These are phyloP conservation scores for Pilatotrama ljubarskyi DNA, from an alignment of 768 basidiomycete genomes.

Conservation along the genomic window DNA sequence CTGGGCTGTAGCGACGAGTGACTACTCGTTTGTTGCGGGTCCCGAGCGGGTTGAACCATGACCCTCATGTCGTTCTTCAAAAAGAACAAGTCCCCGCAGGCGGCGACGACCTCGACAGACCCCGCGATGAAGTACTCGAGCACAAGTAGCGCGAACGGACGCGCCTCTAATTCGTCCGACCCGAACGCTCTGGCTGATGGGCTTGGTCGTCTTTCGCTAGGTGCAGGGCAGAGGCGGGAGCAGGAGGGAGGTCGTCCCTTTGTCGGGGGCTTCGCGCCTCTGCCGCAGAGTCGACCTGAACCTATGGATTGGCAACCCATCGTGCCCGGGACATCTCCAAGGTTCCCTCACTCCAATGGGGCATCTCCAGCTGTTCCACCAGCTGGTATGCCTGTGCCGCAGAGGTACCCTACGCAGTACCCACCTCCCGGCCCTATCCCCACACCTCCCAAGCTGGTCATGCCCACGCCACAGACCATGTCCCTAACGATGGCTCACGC, in stretches of 20 bases:
- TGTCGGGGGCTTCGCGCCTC: slow-evolving; percentile 48
- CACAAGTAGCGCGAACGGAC: background rate
- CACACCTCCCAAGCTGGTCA: slow-evolving; percentile 27
- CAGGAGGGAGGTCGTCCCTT: slow-evolving; percentile 31
- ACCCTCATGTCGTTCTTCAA: slow-evolving; percentile 13
- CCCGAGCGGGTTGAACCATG: background rate
- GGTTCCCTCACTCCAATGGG: background rate
- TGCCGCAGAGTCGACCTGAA: background rate
- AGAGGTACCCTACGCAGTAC: background rate
- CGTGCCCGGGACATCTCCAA: slow-evolving; percentile 10
- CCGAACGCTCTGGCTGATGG: background rate
- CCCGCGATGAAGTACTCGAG: background rate
- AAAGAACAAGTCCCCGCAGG: slow-evolving; percentile 12
- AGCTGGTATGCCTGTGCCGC: background rate
- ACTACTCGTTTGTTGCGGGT: background rate
- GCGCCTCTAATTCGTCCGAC: slow-evolving; percentile 3
- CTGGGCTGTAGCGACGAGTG: background rate
- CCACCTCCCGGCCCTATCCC: slow-evolving; percentile 21
- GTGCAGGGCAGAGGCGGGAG: background rate
- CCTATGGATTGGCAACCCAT: background rate
- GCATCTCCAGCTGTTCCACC: background rate
- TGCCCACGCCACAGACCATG: slow-evolving; percentile 37
- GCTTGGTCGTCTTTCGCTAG: slow-evolving; percentile 6
- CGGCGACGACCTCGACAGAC: background rate
- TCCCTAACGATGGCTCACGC: slow-evolving; percentile 43